Conservation (phyloP, 2,329 filamentous ascomycete species). For the Penicillium corylophilum region DNA sequence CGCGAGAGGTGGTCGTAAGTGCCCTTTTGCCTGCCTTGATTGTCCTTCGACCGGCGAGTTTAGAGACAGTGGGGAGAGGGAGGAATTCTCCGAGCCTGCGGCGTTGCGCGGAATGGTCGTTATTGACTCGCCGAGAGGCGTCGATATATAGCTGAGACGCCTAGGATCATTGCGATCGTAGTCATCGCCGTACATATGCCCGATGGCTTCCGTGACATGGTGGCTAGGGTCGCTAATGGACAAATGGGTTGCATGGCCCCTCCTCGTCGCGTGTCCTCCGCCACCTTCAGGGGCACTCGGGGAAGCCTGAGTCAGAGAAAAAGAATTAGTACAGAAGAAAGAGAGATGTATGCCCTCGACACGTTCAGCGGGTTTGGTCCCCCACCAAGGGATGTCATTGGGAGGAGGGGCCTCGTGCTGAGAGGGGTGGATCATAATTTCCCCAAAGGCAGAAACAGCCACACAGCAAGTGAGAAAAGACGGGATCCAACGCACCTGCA, state of each 20-base stretch:
- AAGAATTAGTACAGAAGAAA: conserved; percentile 9
- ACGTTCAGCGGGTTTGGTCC: neutral
- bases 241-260: conserved; percentile 60
- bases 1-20: conserved; percentile 26
- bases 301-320: conserved; percentile 38
- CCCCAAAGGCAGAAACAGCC: neutral
- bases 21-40: conserved; percentile 32
- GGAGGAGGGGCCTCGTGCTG: neutral
- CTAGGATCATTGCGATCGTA: conserved; percentile 62
- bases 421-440: conserved; percentile 2
- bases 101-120: conserved; percentile 38
- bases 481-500: conserved; percentile 37
- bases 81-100: conserved; percentile 28
- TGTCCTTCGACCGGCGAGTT: conserved; percentile 37
- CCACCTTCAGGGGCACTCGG: conserved; percentile 41
- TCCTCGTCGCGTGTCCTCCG: conserved; percentile 52
- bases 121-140: conserved; percentile 46
- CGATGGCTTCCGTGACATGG: conserved; percentile 92
- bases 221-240: conserved; percentile 85
- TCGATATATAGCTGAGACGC: conserved; percentile 71
- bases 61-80: conserved; percentile 27
- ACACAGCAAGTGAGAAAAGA: conserved; percentile 3
- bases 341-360: neutral
- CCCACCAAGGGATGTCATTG: neutral
- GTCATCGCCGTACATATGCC: conserved; percentile 81